Evolutionary conservation across 192 early-diverging fungal genomes (phyloP).

Genomic region (Backusella psychrophila): DNA sequence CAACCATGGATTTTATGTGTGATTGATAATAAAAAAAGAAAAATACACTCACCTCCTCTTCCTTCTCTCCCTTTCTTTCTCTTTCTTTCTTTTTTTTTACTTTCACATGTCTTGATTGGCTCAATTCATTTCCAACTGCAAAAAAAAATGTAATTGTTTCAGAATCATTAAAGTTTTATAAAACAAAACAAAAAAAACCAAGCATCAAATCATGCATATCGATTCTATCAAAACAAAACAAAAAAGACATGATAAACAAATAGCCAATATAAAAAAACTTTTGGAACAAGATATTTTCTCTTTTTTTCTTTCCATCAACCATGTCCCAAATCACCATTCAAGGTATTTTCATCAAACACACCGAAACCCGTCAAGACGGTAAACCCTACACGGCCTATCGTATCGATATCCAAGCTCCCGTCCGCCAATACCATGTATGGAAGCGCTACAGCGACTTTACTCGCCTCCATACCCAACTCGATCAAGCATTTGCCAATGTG

Average conservation of each 20-base stretch:
- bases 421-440: constrained; percentile 84
- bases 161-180: neutral
- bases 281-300: neutral
- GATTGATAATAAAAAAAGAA: neutral
- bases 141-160: neutral
- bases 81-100: neutral
- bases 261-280: neutral
- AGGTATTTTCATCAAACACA: constrained; percentile 52
- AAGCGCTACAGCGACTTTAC: constrained; percentile 85
- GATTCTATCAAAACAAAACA: neutral
- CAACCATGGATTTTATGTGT: neutral
- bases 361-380: constrained; percentile 49
- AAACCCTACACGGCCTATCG: constrained; percentile 73
- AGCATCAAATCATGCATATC: neutral
- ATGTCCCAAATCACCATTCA: constrained; percentile 42
- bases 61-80: neutral
- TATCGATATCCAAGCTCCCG: constrained; percentile 70
- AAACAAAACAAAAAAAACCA: neutral
- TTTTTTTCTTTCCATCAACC: neutral
- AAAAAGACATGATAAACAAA: neutral
- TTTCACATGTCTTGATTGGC: neutral
- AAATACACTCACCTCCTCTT: too few species aligned
- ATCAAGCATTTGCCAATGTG: constrained; percentile 58
- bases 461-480: constrained; percentile 59
- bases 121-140: neutral